Evolutionary conservation across 2,329 filamentous ascomycete genomes (phyloP).

Genomic region (Thermochaetoides dissita): DNA sequence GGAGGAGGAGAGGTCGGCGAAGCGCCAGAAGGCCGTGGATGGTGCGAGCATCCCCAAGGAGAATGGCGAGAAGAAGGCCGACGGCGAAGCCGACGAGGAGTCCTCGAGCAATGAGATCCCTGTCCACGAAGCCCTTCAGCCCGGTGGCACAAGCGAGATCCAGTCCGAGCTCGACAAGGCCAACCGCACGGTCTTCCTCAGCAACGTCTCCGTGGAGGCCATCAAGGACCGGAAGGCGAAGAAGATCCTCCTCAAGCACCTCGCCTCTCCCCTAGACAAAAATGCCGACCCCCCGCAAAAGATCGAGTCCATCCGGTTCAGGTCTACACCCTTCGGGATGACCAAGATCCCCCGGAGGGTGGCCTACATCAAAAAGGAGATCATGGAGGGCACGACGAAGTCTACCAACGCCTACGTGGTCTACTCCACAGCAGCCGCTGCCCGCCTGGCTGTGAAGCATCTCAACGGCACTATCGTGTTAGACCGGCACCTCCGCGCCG

Average conservation of each 20-base stretch:
- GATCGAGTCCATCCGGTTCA: constrained; percentile 84
- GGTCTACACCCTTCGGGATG: constrained; percentile 74
- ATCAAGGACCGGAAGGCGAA: constrained; percentile 72
- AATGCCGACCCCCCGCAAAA: constrained; percentile 47
- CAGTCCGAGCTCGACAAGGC: constrained; percentile 64
- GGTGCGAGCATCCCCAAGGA: constrained; percentile 20
- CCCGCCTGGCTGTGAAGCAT: constrained; percentile 57
- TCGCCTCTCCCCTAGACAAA: constrained; percentile 56
- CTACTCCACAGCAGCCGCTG: constrained; percentile 62
- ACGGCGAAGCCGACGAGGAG: constrained; percentile 18
- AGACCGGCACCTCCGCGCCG: constrained; percentile 77
- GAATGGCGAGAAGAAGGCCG: constrained; percentile 34
- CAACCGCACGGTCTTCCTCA: constrained; percentile 77
- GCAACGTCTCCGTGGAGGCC: constrained; percentile 73
- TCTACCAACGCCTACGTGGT: constrained; percentile 92
- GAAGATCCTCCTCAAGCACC: constrained; percentile 62
- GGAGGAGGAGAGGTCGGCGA: constrained; percentile 40
- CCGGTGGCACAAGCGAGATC: constrained; percentile 30
- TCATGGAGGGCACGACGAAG: constrained; percentile 83
- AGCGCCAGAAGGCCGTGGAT: constrained; percentile 31
- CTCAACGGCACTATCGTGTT: constrained; percentile 78
- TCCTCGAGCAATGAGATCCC: constrained; percentile 28
- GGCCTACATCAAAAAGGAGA: constrained; percentile 78
- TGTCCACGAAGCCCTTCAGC: constrained; percentile 44
- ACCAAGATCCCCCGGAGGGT: constrained; percentile 75